phyloP scores from a whole-genome alignment of 495 filamentous ascomycete genomes.

The Xylaria curta region DNA sequence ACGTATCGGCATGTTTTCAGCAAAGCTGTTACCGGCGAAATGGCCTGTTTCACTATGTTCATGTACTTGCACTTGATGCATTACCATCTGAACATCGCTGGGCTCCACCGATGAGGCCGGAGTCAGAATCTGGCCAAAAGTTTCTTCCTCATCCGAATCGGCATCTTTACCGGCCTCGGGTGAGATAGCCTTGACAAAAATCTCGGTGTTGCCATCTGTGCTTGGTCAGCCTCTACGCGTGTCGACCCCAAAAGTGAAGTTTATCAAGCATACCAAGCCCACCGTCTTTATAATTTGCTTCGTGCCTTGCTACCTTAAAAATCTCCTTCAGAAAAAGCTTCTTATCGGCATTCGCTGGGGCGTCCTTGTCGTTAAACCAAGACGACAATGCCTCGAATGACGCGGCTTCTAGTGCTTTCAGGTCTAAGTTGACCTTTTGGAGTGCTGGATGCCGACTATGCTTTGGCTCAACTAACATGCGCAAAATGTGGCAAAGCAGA shows the following conservation, averaged over 20 bases:
- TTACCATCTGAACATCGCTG: constrained; percentile 33
- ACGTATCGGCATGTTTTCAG: constrained; percentile 41
- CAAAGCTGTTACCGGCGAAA: constrained; percentile 38
- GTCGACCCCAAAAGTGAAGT: neutral
- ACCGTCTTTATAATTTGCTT: constrained; percentile 65
- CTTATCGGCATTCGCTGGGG: constrained; percentile 50
- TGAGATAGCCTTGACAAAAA: constrained; percentile 47
- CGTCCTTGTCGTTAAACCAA: constrained; percentile 53
- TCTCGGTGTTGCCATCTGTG: constrained; percentile 46
- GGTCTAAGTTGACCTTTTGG: constrained; percentile 46
- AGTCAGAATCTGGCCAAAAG: constrained; percentile 35
- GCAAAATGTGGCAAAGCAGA: constrained; percentile 68
- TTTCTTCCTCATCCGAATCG: constrained; percentile 44
- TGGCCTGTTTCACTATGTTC: constrained; percentile 42
- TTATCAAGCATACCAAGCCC: constrained; percentile 61
- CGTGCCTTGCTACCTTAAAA: constrained; percentile 67
- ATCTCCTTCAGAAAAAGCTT: constrained; percentile 64
- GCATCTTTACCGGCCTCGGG: constrained; percentile 29
- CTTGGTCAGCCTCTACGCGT: constrained; percentile 23
- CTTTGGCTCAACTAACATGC: constrained; percentile 57
- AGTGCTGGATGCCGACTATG: constrained; percentile 47
- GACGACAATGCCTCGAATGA: constrained; percentile 53
- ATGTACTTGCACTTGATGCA: constrained; percentile 34
- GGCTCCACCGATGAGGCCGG: constrained; percentile 36
- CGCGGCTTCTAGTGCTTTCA: constrained; percentile 53